Evolutionary conservation across 768 basidiomycete species (phyloP).

Genomic region (Mycena rosella): DNA sequence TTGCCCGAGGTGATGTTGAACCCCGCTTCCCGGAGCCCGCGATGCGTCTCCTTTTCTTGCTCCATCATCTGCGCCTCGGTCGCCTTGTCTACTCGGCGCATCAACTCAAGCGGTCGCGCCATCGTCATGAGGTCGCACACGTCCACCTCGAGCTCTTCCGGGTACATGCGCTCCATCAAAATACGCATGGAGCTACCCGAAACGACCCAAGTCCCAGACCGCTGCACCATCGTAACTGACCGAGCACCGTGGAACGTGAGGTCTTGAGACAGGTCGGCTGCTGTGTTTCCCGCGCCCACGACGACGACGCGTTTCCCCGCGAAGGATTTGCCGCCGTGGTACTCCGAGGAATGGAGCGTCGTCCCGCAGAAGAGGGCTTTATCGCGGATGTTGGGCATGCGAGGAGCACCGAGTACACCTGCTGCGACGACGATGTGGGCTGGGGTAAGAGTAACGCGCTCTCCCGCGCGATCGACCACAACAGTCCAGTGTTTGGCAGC

Average conservation of each 20-base stretch:
- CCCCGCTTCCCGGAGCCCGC: slow-evolving; percentile 27
- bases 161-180: slow-evolving; percentile 29
- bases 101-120: slow-evolving; percentile 25
- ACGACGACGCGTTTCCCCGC: slow-evolving; percentile 54
- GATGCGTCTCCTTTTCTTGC: slow-evolving; percentile 22
- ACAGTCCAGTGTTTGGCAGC: slow-evolving; percentile 49
- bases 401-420: slow-evolving; percentile 51
- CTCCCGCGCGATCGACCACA: slow-evolving; percentile 47
- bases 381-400: slow-evolving; percentile 45
- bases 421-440: slow-evolving; percentile 56
- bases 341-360: slow-evolving; percentile 49
- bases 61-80: slow-evolving; percentile 19
- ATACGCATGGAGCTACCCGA: slow-evolving; percentile 10
- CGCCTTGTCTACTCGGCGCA: slow-evolving; percentile 21
- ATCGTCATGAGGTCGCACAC: slow-evolving; percentile 40
- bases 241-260: slow-evolving; percentile 46
- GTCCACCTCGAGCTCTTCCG: slow-evolving; percentile 39
- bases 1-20: slow-evolving; percentile 12
- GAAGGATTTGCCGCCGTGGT: slow-evolving; percentile 44
- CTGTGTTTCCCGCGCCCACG: slow-evolving; percentile 56
- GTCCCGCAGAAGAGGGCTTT: slow-evolving; percentile 47
- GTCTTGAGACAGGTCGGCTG: slow-evolving; percentile 56
- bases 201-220: slow-evolving; percentile 53
- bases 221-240: slow-evolving; percentile 57
- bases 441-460: slow-evolving; percentile 47